Evolutionary conservation across 2,329 filamentous ascomycete genomes (phyloP).

Genomic region (Sphaceloma murrayae): DNA sequence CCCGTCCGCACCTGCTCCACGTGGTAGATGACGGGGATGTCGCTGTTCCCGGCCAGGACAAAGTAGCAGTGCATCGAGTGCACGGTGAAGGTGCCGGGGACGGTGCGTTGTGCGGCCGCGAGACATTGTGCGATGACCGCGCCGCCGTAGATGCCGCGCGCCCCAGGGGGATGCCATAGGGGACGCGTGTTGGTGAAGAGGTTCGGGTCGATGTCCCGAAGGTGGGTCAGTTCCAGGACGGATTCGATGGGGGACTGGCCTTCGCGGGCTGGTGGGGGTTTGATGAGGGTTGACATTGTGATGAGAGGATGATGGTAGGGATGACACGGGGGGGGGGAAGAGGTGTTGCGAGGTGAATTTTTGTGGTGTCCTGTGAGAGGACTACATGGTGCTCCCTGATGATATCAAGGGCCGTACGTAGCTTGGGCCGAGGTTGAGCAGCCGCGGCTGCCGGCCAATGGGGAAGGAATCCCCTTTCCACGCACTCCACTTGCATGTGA

Average conservation of each 20-base stretch:
- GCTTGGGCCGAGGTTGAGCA: constrained; percentile 3
- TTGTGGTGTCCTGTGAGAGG: neutral
- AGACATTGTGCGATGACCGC: constrained; percentile 88
- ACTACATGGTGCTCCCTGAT: neutral
- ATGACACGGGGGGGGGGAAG: neutral
- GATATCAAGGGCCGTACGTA: neutral
- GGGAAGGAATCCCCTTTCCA: neutral
- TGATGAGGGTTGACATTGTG: constrained; percentile 47
- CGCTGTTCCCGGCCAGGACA: constrained; percentile 75
- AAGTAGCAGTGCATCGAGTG: constrained; percentile 99
- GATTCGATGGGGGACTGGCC: constrained; percentile 78
- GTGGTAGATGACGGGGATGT: constrained; percentile 84
- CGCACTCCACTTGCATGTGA: constrained; percentile 7
- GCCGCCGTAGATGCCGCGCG: constrained; percentile 87
- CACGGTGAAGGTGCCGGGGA: constrained; percentile 67
- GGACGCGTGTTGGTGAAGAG: constrained; percentile 91
- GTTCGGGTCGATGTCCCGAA: constrained; percentile 67
- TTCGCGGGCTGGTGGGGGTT: constrained; percentile 62
- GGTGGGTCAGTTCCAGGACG: constrained; percentile 72
- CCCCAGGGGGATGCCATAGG: constrained; percentile 84
- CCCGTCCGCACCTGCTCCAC: constrained; percentile 91
- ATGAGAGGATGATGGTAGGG: neutral
- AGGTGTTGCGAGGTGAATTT: neutral
- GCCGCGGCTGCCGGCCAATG: constrained; percentile 4
- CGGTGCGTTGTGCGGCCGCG: constrained; percentile 77